Conservation (phyloP, 176 grass and related monocot species). For the Coix lacrymajobi region DNA sequence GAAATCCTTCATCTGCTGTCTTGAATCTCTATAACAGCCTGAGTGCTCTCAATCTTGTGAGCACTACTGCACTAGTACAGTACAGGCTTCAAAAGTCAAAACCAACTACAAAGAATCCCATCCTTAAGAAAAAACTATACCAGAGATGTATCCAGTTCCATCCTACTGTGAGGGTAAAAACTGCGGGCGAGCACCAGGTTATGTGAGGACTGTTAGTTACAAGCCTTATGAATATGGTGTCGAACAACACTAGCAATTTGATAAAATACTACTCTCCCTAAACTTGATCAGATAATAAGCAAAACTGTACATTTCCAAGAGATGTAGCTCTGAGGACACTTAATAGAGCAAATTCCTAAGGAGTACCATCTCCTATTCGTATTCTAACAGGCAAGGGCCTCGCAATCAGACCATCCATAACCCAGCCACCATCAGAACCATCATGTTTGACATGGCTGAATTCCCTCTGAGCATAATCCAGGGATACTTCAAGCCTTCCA, state of each 20-base stretch:
- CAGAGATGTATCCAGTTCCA: background rate
- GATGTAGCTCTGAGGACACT: background rate
- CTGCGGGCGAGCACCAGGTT: background rate
- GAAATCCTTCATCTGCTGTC: background rate
- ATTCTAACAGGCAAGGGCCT: constrained; percentile 72
- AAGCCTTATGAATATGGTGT: background rate
- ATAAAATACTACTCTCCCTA: background rate
- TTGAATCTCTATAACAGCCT: background rate
- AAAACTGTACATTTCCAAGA: constrained; percentile 17
- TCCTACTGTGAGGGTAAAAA: background rate
- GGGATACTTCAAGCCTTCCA: constrained; percentile 70
- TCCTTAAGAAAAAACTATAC: background rate
- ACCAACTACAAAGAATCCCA: background rate
- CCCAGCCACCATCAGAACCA: constrained; percentile 62
- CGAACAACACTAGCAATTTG: background rate
- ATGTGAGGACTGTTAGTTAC: background rate
- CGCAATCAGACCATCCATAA: constrained; percentile 76
- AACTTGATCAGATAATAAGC: constrained; percentile 8
- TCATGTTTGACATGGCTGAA: constrained; percentile 75
- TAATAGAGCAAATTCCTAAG: constrained; percentile 1
- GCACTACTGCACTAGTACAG: background rate
- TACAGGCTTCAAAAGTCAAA: background rate
- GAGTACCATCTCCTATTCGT: constrained; percentile 23
- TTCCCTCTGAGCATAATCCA: constrained; percentile 80
- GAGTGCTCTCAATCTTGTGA: background rate